A percentile compares a stretch with the other conserved stretches of the same genome.
phyloP scores from a whole-genome alignment of 805 yeast genomes.

The Starmera dryadoides region DNA sequence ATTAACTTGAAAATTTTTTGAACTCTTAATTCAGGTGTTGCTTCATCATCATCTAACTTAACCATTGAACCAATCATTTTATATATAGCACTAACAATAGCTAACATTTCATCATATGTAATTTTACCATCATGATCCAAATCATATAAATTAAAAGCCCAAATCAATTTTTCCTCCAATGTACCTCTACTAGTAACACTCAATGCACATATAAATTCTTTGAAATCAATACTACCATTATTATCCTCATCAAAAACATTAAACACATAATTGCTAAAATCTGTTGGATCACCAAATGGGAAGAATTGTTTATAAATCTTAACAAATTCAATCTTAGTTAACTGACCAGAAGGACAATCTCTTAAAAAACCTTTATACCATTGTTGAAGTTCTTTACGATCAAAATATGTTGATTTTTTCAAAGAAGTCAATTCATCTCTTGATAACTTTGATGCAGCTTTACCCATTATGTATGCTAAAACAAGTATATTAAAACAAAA shows the following conservation, averaged over 20 bases:
- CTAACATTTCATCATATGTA: constrained; percentile 68
- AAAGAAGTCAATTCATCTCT: constrained; percentile 83
- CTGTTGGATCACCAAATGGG: constrained; percentile 96
- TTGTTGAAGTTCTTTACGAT: constrained; percentile 89
- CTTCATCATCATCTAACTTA: constrained; percentile 78
- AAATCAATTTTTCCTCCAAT: constrained; percentile 72
- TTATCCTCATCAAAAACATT: constrained; percentile 81
- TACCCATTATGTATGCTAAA: constrained; percentile 68
- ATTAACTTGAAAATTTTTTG: constrained; percentile 69
- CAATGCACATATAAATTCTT: constrained; percentile 84
- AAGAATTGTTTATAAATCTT: constrained; percentile 93
- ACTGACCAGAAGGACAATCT: constrained; percentile 89
- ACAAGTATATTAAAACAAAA: no score
- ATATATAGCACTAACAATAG: constrained; percentile 77
- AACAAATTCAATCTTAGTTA: constrained; percentile 80
- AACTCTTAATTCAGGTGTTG: constrained; percentile 84
- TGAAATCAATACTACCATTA: constrained; percentile 79
- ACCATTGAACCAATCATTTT: constrained; percentile 97
- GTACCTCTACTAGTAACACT: constrained; percentile 84
- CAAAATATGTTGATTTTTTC: constrained; percentile 83
- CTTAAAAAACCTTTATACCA: constrained; percentile 96
- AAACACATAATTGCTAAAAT: constrained; percentile 83
- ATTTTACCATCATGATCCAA: constrained; percentile 72
- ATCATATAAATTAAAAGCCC: constrained; percentile 90
- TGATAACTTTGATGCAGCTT: constrained; percentile 85